Base-by-base conservation (phyloP, 768 basidiomycete species). In the Auricularia heimuer region DNA sequence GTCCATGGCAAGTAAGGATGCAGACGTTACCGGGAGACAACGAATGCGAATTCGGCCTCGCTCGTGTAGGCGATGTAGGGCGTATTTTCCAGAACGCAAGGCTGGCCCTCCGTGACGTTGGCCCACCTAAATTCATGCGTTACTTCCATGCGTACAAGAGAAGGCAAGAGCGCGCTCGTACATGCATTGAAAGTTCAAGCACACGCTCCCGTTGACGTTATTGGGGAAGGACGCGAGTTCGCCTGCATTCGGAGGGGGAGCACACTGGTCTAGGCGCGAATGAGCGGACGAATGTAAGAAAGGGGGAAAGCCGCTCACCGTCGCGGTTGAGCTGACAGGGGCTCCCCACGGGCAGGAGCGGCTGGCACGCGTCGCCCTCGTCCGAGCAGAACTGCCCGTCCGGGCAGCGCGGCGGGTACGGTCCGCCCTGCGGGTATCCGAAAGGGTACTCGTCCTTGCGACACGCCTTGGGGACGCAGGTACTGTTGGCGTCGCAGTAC, bases 261-360 rank as follows among this genome's bases (percentile, higher is more conserved):
- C 78, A 70, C 92, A 94, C 76, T 94, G 82, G 70, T 96, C 94
- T 94, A 42, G 8, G 39, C 39, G 39, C 39, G 12, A 14, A 42
- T 42, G 39, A 42, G 39, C 39, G 39, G 18, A 1, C n/a, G 21
- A 18, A 39, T 2, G 24, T 39, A 10, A n/a, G 54, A 29, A n/a
- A 18, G 18, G 18, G 51, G 4, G 54, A 42, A 8, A 4, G 42
- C 21, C 44, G 33, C 80, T 64, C 66, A 90, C 92, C 91, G 74
- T 94, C 92, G 63, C 92, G 85, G 71, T 94, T 89, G 66, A 94
- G 82, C 74, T 94, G 92, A 76, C 92, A 94, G 36, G 81, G 72
- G 67, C 84, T 87, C 29, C 80, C 86, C 3, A 92, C 84, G 1
- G 82, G 65, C 18, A 89, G 77, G 42, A 87, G 69, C 4, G 75